A percentile compares a stretch with the other conserved stretches of the same genome.
Conservation (phyloP, 768 basidiomycete species). For the Pleurotus ostreatus region DNA sequence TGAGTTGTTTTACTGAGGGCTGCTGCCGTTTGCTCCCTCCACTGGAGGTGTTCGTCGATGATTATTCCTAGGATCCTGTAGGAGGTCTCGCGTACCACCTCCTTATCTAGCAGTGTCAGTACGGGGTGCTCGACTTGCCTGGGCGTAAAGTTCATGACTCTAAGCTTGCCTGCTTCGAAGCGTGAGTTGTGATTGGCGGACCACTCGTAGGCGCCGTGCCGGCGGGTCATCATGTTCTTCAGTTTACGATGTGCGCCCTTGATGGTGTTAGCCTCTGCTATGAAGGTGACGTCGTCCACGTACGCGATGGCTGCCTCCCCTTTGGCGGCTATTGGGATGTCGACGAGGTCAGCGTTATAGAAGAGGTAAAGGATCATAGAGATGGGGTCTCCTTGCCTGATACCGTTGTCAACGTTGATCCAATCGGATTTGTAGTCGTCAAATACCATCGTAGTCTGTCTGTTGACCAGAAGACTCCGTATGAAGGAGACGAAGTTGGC, state of each 20-base stretch:
- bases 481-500: neutral
- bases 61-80: neutral
- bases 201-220: neutral
- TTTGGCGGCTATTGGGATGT: neutral
- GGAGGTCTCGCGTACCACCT: neutral
- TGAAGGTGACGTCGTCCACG: neutral
- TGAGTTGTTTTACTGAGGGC: neutral
- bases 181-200: neutral
- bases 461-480: neutral
- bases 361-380: neutral
- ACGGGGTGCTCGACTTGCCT: neutral
- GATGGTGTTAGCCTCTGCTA: neutral
- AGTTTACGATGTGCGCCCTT: neutral
- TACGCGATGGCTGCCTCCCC: neutral
- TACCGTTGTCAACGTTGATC: neutral
- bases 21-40: neutral
- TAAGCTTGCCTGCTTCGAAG: neutral
- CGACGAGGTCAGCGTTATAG: neutral
- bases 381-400: neutral
- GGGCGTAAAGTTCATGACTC: slow-evolving; percentile 11
- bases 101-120: neutral
- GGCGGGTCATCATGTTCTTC: neutral
- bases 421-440: neutral
- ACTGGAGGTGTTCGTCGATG: neutral
- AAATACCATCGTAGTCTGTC: neutral